Base-by-base conservation (phyloP, 176 grass and related monocot species). In the Musa schizocarpa region DNA sequence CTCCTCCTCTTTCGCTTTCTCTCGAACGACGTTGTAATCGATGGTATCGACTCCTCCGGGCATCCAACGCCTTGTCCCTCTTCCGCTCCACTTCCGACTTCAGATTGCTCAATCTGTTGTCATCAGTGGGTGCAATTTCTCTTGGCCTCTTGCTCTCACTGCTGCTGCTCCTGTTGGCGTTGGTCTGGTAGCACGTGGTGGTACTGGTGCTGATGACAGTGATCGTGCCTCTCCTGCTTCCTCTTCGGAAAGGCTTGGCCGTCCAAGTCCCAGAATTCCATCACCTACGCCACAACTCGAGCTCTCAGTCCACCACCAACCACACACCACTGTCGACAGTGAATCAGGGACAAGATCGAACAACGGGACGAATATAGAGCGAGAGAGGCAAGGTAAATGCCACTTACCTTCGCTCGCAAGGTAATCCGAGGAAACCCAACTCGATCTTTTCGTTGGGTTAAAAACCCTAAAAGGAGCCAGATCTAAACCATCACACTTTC, bases 191-290 rank as follows among this genome's bases (percentile, higher is more conserved):
- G 77, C 53, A 69, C 19, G 76, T 78, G 64, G 63, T 69, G 73
- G 83, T 75, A 58, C 61, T 63, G 61, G 61, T 63, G 61, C 20
- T 22, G 61, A 19, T 22, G 61, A 10, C 16, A 29, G 68, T 70
- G 27, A 23, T 73, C 9, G 71, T 52, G 66, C 29, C 66, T 19
- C 53, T 82, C 77, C 57, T 78, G 80, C 78, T 64, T 76, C 49
- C 65, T 74, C 80, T 86, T 78, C 50, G 68, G 69, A 83, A 87
- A 72, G 62, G 63, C 65, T 56, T 76, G 65, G 80, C 88, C 96
- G 92, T 95, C 83, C 91, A 99, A 88, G 78, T 87, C 81, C 53
- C 81, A 84, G 81, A 81, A 82, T 85, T 82, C 96, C 96, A 99
- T 99, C 81, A 87, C 90, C 83, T 77, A 65, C 14, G 22, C 19